These are phyloP conservation scores for Linanthus parryae DNA, from an alignment of 148 eudicot species.

Conservation along the genomic window DNA sequence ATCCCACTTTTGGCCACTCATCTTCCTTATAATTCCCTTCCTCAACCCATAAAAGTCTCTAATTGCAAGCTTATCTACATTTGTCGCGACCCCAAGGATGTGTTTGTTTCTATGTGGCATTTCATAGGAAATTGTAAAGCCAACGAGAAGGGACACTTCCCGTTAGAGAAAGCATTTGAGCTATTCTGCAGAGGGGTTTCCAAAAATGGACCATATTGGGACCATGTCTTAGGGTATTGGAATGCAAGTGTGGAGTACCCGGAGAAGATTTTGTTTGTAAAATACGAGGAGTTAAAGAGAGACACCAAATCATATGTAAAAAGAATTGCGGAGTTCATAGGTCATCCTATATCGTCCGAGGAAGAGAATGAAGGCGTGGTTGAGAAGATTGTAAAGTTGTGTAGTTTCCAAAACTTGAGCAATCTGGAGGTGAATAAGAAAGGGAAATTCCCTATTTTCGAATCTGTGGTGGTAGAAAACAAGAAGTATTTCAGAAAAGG, in stretches of 20 bases:
- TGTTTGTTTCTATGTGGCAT: background rate
- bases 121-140: background rate
- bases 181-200: background rate
- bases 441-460: background rate
- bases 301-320: background rate
- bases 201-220: background rate
- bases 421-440: background rate
- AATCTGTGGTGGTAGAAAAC: background rate
- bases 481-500: background rate
- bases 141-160: too few species aligned
- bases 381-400: background rate
- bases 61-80: background rate
- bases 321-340: background rate
- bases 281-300: background rate
- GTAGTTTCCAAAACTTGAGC: background rate
- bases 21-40: background rate
- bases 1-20: too few species aligned
- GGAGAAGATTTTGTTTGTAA: background rate
- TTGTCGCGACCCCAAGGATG: background rate
- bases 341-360: background rate
- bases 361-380: background rate
- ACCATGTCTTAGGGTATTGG: conserved; percentile 1
- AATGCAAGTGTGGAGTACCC: background rate
- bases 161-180: background rate
- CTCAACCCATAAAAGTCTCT: background rate